A percentile compares a stretch with the other conserved stretches of the same genome.
phyloP scores from a whole-genome alignment of 139 green algal genomes.

The Volvox reticuliferus region DNA sequence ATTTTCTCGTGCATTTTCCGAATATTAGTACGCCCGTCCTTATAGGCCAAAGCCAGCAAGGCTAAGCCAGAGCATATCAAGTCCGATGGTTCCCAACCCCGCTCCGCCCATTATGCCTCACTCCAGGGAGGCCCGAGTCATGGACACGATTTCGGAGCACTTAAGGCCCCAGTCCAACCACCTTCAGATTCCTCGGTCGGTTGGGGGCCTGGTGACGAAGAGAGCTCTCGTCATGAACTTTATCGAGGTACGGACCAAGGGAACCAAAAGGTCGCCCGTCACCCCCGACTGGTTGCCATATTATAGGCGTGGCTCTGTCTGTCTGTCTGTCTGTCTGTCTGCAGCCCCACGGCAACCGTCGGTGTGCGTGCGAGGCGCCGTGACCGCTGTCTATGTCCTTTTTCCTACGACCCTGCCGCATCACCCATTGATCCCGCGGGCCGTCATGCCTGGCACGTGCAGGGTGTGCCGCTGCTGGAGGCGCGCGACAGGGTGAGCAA shows the following conservation, averaged over 20 bases:
- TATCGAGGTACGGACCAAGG: slow-evolving; percentile 66
- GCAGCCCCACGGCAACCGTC: too few species aligned
- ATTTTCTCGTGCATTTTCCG: too few species aligned
- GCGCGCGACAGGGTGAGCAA: slow-evolving; percentile 50
- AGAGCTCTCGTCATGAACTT: slow-evolving; percentile 94
- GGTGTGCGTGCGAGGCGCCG: neutral
- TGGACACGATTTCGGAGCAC: slow-evolving; percentile 86
- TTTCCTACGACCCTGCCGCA: neutral
- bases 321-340: neutral
- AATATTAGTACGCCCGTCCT: too few species aligned
- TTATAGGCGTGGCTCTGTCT: too few species aligned
- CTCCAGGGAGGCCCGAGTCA: slow-evolving; percentile 84
- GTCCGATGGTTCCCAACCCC: too few species aligned
- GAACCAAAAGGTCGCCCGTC: neutral
- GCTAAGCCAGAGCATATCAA: too few species aligned
- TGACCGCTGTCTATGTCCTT: neutral
- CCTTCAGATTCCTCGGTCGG: slow-evolving; percentile 79
- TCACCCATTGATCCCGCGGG: neutral
- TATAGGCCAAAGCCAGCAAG: too few species aligned
- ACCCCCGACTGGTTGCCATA: neutral
- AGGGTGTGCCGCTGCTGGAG: slow-evolving; percentile 71
- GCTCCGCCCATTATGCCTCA: neutral
- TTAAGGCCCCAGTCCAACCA: slow-evolving; percentile 65
- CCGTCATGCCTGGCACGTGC: neutral
- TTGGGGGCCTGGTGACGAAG: slow-evolving; percentile 81